Evolutionary conservation across 1,139 yeast species (phyloP).

Genomic region (Candida tropicalis): DNA sequence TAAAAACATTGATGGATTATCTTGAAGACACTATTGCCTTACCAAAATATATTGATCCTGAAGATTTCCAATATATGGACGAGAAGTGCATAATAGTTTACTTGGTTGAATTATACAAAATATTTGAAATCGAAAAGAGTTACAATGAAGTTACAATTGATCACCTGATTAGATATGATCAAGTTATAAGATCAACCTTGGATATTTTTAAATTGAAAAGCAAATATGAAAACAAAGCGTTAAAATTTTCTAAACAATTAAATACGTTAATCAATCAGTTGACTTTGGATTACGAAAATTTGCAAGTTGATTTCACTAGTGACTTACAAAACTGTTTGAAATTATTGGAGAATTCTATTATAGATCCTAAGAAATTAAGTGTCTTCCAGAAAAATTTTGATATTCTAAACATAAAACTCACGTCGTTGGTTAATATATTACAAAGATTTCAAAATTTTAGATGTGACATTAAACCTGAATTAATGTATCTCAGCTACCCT

Average conservation of each 20-base stretch:
- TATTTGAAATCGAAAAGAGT: constrained; percentile 35
- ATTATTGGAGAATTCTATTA: constrained; percentile 1
- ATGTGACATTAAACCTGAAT: constrained; percentile 18
- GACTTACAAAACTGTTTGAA: constrained; percentile 5
- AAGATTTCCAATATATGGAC: constrained; percentile 63
- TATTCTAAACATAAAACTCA: constrained; percentile 5
- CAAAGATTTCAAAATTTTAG: constrained; percentile 14
- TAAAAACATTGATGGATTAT: constrained; percentile 23
- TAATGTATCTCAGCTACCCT: constrained; percentile 24
- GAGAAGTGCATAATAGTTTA: constrained; percentile 68
- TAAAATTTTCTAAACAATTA: constrained; percentile 31
- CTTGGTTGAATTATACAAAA: constrained; percentile 67
- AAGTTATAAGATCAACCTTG: constrained; percentile 10
- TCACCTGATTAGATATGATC: constrained; percentile 16
- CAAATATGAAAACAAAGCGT: constrained; percentile 34
- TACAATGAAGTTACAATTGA: constrained; percentile 6
- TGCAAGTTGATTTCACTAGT: constrained; percentile 7
- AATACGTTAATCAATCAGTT: constrained; percentile 19
- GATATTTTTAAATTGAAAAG: constrained; percentile 25
- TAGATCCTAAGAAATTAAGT: neutral
- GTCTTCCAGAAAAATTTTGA: constrained; percentile 3
- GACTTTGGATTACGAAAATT: constrained; percentile 10
- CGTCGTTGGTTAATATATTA: constrained; percentile 6
- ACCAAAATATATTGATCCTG: constrained; percentile 59
- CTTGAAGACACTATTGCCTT: constrained; percentile 48